A percentile compares a stretch with the other conserved stretches of the same genome.
Evolutionary conservation across 2,329 filamentous ascomycete genomes (phyloP).

Genomic region (Beauveria rudraprayagi): DNA sequence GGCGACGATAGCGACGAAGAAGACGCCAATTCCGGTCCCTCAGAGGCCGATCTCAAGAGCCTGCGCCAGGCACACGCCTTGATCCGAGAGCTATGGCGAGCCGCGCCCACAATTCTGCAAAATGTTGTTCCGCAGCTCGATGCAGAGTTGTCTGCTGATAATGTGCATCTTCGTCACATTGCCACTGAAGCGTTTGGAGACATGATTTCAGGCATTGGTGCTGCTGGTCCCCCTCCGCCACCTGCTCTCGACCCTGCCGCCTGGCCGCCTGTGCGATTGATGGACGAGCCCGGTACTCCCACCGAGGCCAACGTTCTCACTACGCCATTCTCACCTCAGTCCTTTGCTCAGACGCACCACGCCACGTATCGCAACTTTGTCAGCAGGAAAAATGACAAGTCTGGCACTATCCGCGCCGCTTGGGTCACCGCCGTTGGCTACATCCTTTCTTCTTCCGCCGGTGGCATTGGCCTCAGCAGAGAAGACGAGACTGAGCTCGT

Average conservation of each 20-base stretch:
- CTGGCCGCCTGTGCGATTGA: slow-evolving; percentile 68
- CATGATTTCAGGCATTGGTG: slow-evolving; percentile 87
- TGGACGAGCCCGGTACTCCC: slow-evolving; percentile 42
- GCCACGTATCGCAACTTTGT: slow-evolving; percentile 77
- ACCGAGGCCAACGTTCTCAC: slow-evolving; percentile 58
- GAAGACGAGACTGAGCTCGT: slow-evolving; percentile 74
- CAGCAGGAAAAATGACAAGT: slow-evolving; percentile 79
- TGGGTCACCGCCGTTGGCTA: slow-evolving; percentile 81
- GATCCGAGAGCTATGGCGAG: slow-evolving; percentile 87
- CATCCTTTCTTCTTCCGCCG: slow-evolving; percentile 85
- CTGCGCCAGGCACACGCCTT: slow-evolving; percentile 83
- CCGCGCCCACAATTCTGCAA: slow-evolving; percentile 76
- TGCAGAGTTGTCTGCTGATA: slow-evolving; percentile 84
- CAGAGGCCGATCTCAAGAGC: slow-evolving; percentile 79
- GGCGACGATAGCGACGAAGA: slow-evolving; percentile 60
- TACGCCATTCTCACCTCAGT: slow-evolving; percentile 77
- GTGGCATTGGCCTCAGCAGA: slow-evolving; percentile 76
- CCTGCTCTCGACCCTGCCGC: slow-evolving; percentile 69
- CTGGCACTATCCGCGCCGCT: slow-evolving; percentile 68
- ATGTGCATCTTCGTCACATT: slow-evolving; percentile 73
- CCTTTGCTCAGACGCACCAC: slow-evolving; percentile 76
- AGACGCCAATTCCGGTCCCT: slow-evolving; percentile 51
- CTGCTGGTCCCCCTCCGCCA: slow-evolving; percentile 72
- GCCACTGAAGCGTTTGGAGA: slow-evolving; percentile 93
- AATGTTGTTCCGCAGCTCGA: slow-evolving; percentile 94